phyloP scores from a whole-genome alignment of 2,329 filamentous ascomycete species.

The Ophiobolus disseminans region DNA sequence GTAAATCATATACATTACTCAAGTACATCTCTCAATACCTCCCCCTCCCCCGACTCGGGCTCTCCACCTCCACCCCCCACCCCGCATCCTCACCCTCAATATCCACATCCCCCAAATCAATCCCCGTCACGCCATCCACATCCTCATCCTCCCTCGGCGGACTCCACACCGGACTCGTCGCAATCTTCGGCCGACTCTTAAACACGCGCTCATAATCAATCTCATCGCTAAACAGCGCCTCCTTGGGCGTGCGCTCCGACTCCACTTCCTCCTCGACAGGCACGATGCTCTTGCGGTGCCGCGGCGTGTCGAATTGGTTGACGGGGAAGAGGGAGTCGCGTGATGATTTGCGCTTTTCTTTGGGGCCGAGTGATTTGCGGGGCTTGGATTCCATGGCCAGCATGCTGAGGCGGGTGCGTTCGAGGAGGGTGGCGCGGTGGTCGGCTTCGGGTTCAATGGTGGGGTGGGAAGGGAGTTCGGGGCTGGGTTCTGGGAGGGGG shows the following conservation, averaged over 20 bases:
- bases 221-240: constrained; percentile 74
- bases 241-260: constrained; percentile 60
- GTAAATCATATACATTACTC: too few species aligned
- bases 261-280: constrained; percentile 27
- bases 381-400: constrained; percentile 60
- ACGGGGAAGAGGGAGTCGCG: constrained; percentile 55
- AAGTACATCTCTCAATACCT: too few species aligned
- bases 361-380: constrained; percentile 18
- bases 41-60: constrained; percentile 35
- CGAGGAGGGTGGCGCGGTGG: constrained; percentile 59
- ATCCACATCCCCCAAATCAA: constrained; percentile 43
- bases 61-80: constrained; percentile 37
- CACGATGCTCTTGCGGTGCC: constrained; percentile 40
- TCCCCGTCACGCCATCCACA: constrained; percentile 39
- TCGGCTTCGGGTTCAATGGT: constrained; percentile 25
- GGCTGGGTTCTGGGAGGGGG: constrained; percentile 20
- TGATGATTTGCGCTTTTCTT: constrained; percentile 24
- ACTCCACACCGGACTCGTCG: constrained; percentile 69
- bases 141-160: constrained; percentile 22
- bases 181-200: constrained; percentile 80
- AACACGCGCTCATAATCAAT: constrained; percentile 84
- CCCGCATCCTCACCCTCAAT: constrained; percentile 36
- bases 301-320: constrained; percentile 64
- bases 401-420: constrained; percentile 84
- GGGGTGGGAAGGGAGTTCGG: constrained; percentile 20